These are phyloP conservation scores for Trichoderma endophyticum DNA, from an alignment of 2,329 filamentous ascomycete species.

Conservation along the genomic window DNA sequence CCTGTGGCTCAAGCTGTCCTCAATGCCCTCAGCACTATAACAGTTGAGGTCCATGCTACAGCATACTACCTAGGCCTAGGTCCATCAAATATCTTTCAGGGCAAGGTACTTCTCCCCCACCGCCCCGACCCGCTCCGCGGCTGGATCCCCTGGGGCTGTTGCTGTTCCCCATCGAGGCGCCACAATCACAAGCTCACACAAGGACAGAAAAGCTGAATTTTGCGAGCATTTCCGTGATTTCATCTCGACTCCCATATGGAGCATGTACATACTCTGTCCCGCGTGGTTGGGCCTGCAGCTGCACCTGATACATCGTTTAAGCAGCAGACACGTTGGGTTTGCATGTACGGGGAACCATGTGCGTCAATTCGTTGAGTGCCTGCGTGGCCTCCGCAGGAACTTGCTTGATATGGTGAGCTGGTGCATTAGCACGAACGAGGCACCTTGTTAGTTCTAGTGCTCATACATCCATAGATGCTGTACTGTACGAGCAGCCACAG, in stretches of 20 bases:
- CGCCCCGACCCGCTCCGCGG: constrained; percentile 5
- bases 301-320: constrained; percentile 1
- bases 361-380: not conserved
- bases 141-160: not conserved
- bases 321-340: not conserved
- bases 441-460: not conserved
- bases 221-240: not conserved
- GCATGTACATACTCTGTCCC: not conserved
- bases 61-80: not conserved
- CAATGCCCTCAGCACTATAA: not conserved
- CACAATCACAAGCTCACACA: not conserved
- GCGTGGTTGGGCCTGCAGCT: not conserved
- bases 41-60: not conserved
- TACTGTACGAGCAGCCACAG: not conserved
- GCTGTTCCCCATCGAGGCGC: not conserved
- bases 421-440: not conserved
- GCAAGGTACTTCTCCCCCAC: not conserved
- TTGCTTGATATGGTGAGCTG: not conserved
- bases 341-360: not conserved
- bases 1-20: not conserved
- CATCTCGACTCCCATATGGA: not conserved
- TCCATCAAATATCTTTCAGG: not conserved
- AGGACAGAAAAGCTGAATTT: not conserved
- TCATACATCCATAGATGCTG: not conserved
- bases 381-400: not conserved